Evolutionary conservation across 108 stramenopile genomes (phyloP).

Genomic region (Discostella stelligeroides): DNA sequence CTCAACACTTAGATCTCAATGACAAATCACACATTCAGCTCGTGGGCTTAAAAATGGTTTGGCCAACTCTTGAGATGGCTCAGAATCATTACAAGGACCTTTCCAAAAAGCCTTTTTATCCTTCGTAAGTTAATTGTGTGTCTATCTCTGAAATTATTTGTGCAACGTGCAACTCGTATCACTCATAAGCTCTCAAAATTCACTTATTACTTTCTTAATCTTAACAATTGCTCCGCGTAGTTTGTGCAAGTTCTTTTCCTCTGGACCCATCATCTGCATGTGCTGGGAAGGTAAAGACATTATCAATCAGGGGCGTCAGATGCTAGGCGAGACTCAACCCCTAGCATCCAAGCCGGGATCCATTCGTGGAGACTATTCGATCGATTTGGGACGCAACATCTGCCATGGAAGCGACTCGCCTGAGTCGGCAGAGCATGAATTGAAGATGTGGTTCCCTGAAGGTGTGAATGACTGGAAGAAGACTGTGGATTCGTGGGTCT

Average conservation of each 20-base stretch:
- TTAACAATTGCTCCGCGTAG: too few species aligned
- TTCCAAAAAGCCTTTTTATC: conserved; percentile 90
- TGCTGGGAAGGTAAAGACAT: conserved; percentile 87
- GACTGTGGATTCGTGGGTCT: conserved; percentile 75
- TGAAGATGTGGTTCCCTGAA: too few species aligned
- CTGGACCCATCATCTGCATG: too few species aligned
- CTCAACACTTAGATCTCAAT: neutral
- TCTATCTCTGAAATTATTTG: too few species aligned
- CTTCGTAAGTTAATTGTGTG: conserved; percentile 25
- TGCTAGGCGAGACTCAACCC: too few species aligned
- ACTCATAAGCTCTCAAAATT: too few species aligned
- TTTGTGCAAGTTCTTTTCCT: conserved; percentile 89
- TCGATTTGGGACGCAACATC: conserved; percentile 78
- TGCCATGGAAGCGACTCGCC: conserved; percentile 80
- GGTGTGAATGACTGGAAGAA: conserved; percentile 83
- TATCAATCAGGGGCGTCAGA: conserved; percentile 81
- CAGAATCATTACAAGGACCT: conserved; percentile 93
- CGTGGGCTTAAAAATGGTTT: conserved; percentile 83
- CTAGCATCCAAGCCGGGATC: too few species aligned
- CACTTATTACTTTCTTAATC: too few species aligned
- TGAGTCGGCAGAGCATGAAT: too few species aligned
- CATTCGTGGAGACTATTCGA: too few species aligned
- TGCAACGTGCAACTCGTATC: too few species aligned
- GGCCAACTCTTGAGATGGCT: conserved; percentile 88
- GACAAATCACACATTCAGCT: neutral